Base-by-base conservation (phyloP, 2,329 filamentous ascomycete species). In the Epichloe sp. region DNA sequence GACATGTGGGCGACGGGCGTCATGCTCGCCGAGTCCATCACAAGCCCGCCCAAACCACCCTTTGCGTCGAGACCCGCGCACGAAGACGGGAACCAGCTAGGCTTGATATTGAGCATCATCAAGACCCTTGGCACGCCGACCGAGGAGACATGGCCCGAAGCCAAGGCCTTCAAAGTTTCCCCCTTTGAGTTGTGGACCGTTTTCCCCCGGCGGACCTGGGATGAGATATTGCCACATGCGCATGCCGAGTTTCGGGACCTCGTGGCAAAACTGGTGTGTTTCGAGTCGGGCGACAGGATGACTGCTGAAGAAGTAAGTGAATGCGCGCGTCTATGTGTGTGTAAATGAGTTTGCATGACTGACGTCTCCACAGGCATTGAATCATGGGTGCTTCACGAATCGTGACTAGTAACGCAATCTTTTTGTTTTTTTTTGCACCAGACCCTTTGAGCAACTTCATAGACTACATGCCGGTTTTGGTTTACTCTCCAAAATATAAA, bases 1-100 rank as follows among this genome's bases (percentile, higher is more conserved):
- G 93, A 98, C 65, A 81, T 97, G 68, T 98, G 94, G 93, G 86
- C 83, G 4, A 77, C 85, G 0, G 93, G 94, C 1, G 84, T 85
- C 55, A 85, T 95, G 60, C 78, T 94, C 11, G 86, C 88, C 4
- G 90, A 97, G 67, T 86, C 66, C 62, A 82, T 70, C 62, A 75
- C 65, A 55, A 74, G 57, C 56, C 74, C 63, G 58, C 80, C 70
- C 44, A 70, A 54, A n/a, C 76, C 85, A 0, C 72, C 97, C 1
- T 97, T 98, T 59, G 85, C 93, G 63, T 87, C 88, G 3, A 86
- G 88, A 1, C 65, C 75, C 2, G 73, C 71, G 0, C 73, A 79
- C 53, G 88, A 95, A 59, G 77, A 97, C 48, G 93, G 94, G 0
- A 97, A 87, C 62, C 93, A 98, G 67, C 74, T 98, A 40, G 86